Evolutionary conservation across 805 yeast species (phyloP).

Genomic region (Starmerella bombicola): DNA sequence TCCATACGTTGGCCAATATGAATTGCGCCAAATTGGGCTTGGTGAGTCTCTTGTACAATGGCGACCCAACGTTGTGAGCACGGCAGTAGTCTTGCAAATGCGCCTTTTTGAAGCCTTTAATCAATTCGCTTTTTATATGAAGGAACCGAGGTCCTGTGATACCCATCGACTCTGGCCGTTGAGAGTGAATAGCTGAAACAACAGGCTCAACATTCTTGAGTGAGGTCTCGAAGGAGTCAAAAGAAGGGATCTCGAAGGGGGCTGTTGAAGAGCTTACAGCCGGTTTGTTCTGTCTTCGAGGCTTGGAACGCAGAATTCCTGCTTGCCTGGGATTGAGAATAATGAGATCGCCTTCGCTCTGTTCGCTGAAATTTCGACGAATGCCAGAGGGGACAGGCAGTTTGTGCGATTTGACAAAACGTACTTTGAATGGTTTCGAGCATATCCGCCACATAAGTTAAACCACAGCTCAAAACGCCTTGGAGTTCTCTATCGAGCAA

Average conservation of each 20-base stretch:
- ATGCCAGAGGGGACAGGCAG: too few relatives aligned
- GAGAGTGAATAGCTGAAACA: slow-evolving; percentile 13
- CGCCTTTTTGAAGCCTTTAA: slow-evolving; percentile 22
- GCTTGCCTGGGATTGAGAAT: slow-evolving; percentile 17
- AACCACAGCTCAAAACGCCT: too few relatives aligned
- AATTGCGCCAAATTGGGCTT: slow-evolving; percentile 23
- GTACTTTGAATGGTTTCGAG: too few relatives aligned
- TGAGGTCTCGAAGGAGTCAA: neutral
- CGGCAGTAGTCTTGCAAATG: slow-evolving; percentile 22
- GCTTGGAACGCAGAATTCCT: slow-evolving; percentile 8
- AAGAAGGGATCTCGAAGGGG: neutral
- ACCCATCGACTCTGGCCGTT: slow-evolving; percentile 10
- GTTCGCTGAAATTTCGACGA: neutral
- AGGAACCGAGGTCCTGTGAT: slow-evolving; percentile 11
- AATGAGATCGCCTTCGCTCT: neutral
- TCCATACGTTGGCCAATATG: slow-evolving; percentile 33
- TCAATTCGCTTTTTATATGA: slow-evolving; percentile 22
- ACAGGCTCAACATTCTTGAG: neutral
- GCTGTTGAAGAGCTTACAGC: neutral
- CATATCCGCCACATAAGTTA: too few relatives aligned
- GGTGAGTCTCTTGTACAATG: neutral
- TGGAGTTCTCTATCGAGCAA: too few relatives aligned
- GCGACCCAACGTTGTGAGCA: neutral
- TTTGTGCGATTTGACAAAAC: too few relatives aligned
- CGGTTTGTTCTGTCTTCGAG: neutral